Conservation (phyloP, 176 grass and related monocot species). For the Rhynchospora breviuscula region DNA sequence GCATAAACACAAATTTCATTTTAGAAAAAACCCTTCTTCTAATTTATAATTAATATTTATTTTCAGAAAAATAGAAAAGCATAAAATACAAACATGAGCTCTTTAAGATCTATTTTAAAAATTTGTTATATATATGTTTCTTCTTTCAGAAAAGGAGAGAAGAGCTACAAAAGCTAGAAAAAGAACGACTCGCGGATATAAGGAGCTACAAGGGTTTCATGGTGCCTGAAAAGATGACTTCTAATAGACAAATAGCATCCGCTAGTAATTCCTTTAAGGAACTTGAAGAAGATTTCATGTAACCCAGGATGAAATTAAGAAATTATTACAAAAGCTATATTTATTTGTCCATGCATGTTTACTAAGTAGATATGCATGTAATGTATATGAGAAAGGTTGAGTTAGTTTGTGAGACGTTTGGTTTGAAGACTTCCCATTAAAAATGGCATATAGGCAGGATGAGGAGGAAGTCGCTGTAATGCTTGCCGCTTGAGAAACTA, state of each 20-base stretch:
- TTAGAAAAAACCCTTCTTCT: background rate
- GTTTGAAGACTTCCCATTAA: background rate
- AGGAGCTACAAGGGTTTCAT: constrained; percentile 93
- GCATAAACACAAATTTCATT: background rate
- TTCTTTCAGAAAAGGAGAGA: constrained; percentile 56
- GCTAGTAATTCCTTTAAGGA: constrained; percentile 78
- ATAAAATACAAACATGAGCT: background rate
- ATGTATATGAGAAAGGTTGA: background rate
- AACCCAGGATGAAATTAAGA: background rate
- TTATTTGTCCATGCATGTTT: background rate
- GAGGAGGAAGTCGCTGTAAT: background rate
- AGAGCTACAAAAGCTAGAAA: constrained; percentile 64
- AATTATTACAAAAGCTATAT: background rate
- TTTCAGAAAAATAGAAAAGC: background rate
- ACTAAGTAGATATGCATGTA: background rate
- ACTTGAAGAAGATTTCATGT: constrained; percentile 88
- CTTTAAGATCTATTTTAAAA: background rate
- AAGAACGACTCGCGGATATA: constrained; percentile 61
- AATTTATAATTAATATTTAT: background rate
- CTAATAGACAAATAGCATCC: constrained; percentile 91
- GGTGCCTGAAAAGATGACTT: constrained; percentile 94
- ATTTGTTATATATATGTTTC: background rate
- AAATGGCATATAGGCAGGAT: background rate
- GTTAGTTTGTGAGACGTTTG: background rate
- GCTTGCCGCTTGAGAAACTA: background rate